Conservation (phyloP, 139 green algal genomes). For the Desmodesmus armatus region DNA sequence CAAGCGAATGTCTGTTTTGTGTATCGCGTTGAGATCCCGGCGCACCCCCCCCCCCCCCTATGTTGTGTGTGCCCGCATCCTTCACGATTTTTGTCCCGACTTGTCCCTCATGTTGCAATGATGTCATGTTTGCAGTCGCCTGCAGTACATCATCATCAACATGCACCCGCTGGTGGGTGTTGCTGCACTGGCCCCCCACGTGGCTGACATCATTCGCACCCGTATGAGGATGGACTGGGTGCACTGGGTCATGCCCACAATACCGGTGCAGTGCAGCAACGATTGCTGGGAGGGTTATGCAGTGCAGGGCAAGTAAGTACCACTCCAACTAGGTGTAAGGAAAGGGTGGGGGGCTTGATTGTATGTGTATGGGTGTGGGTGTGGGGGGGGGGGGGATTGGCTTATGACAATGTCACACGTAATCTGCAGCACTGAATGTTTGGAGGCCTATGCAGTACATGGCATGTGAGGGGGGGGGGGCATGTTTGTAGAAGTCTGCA, state of each 20-base stretch:
- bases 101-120: no score
- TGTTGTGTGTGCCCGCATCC: no score
- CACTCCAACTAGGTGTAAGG: neutral
- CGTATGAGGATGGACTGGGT: constrained; percentile 12
- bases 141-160: constrained; percentile 48
- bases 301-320: constrained; percentile 51
- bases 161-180: constrained; percentile 43
- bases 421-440: neutral
- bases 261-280: neutral
- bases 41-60: no score
- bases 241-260: constrained; percentile 45
- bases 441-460: neutral
- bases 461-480: neutral
- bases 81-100: no score
- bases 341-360: neutral
- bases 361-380: neutral
- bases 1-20: neutral
- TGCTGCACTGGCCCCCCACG: constrained; percentile 33
- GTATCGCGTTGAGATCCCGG: no score
- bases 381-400: no score
- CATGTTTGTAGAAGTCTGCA: neutral
- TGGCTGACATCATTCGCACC: neutral
- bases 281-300: constrained; percentile 45
- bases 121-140: constrained; percentile 3
- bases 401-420: neutral